Base-by-base conservation (phyloP, 192 early-diverging fungal species). In the Tieghemiomyces parasiticus region DNA sequence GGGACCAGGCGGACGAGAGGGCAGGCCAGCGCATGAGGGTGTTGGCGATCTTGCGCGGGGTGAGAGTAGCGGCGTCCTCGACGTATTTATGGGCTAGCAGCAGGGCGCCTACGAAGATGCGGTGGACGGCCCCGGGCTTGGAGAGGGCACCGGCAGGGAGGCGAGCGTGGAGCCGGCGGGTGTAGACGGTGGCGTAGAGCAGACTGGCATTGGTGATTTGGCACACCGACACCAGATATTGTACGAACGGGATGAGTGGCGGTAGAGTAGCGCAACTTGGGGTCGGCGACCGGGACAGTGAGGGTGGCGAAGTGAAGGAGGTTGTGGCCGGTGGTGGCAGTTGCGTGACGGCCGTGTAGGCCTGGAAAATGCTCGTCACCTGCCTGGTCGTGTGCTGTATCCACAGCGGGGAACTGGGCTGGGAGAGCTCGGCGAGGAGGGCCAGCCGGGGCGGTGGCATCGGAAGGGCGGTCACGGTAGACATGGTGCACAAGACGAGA, bases 31-130 rank as follows among this genome's bases (percentile, higher is more conserved):
- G 48, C 48, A 50, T 50, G 8, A 50, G 22, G n/a, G 26, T 28
- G n/a, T 50, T 50, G 48, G 48, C 8, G 26, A 50, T 8, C 22
- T 28, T n/a, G 6, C 9, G 22, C 6, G 48, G 48, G 12, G 54
- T 34, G 4, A 58, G 20, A 10, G 31, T 30, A 12, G 28, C 4
- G 30, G 34, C 12, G 34, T 58, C 54, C n/a, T 58, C 29, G n/a
- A 58, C n/a, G 54, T 58, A 58, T 58, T 58, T 58, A 22, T 35
- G 4, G 34, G 54, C 54, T 6, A 58, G 54, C 22, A 58, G 29
- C 4, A 58, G 29, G 22, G 54, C 54, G 19, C 12, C 54, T 8
- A 58, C 29, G 34, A 58, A 58, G 4, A 58, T 31, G 29, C 54
- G 54, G 54, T 58, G 54, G 48, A n/a, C 48, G 6, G 48, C 8